These are phyloP conservation scores for Hyphopichia pseudoburtonii DNA, from an alignment of 1,139 yeast species.

Conservation along the genomic window DNA sequence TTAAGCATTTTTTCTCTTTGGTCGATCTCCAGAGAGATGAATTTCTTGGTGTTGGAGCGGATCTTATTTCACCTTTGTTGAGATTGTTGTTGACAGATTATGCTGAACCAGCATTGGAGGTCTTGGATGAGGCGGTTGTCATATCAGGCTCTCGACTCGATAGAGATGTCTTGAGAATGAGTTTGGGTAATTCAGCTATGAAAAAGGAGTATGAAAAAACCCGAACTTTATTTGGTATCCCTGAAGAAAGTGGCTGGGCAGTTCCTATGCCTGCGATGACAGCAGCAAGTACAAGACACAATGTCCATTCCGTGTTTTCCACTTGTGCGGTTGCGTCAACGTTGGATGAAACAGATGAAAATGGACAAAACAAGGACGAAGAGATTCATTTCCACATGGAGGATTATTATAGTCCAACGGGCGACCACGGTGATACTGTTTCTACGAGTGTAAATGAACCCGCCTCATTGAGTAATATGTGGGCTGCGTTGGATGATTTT, in stretches of 20 bases:
- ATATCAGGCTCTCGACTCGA: slow-evolving; percentile 92
- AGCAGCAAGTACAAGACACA: slow-evolving; percentile 83
- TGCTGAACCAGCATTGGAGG: slow-evolving; percentile 87
- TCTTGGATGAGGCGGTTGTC: slow-evolving; percentile 77
- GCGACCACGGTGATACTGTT: slow-evolving; percentile 33
- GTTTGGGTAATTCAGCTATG: slow-evolving; percentile 78
- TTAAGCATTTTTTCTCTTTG: slow-evolving; percentile 72
- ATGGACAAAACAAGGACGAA: slow-evolving; percentile 29
- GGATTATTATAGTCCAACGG: slow-evolving; percentile 53
- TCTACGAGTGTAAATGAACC: slow-evolving; percentile 55
- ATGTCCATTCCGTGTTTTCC: slow-evolving; percentile 92
- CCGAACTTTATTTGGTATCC: slow-evolving; percentile 90
- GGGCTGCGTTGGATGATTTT: slow-evolving; percentile 93
- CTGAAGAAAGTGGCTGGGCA: slow-evolving; percentile 98
- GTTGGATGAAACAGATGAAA: slow-evolving; percentile 27
- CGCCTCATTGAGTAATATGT: slow-evolving; percentile 86
- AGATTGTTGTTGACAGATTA: slow-evolving; percentile 80
- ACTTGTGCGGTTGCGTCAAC: slow-evolving; percentile 57
- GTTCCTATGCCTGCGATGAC: slow-evolving; percentile 92
- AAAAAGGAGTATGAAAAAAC: slow-evolving; percentile 82
- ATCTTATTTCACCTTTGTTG: slow-evolving; percentile 83
- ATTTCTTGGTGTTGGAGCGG: slow-evolving; percentile 91
- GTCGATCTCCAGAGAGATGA: slow-evolving; percentile 78
- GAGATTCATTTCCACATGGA: slow-evolving; percentile 65
- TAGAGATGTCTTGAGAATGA: slow-evolving; percentile 86